These are phyloP conservation scores for Ceratocystis albifundus DNA, from an alignment of 2,329 filamentous ascomycete genomes.

Conservation along the genomic window DNA sequence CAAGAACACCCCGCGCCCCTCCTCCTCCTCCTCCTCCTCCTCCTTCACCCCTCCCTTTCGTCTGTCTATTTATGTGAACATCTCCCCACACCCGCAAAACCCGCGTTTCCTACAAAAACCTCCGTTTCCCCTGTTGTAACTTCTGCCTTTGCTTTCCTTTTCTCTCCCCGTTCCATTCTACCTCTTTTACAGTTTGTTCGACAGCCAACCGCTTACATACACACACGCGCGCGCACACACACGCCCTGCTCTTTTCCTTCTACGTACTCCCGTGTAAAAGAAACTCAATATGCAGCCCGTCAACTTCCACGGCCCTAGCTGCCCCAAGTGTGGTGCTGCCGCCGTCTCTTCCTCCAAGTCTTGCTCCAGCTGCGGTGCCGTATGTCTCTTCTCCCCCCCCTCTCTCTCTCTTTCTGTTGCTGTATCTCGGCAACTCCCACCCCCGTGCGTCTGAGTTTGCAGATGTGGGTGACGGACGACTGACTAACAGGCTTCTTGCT, in stretches of 20 bases:
- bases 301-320: conserved; percentile 34
- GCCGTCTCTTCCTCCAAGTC: conserved; percentile 39
- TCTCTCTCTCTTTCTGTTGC: conserved; percentile 1
- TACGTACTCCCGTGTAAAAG: conserved; percentile 7
- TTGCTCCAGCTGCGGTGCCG: conserved; percentile 46
- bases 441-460: neutral
- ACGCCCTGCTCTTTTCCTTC: neutral
- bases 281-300: conserved; percentile 26
- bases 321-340: conserved; percentile 46
- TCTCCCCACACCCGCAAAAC: neutral
- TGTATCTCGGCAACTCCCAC: neutral
- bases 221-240: too few species aligned
- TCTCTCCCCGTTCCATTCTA: neutral
- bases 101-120: neutral
- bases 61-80: neutral
- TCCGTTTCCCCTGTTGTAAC: neutral
- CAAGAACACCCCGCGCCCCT: neutral
- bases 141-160: neutral
- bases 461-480: neutral
- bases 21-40: too few species aligned
- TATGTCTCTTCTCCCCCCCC: conserved; percentile 31
- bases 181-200: neutral
- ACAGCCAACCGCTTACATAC: neutral
- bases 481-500: too few species aligned
- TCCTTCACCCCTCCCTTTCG: neutral